phyloP scores from a whole-genome alignment of 495 filamentous ascomycete genomes.

The Neurospora hispaniola region DNA sequence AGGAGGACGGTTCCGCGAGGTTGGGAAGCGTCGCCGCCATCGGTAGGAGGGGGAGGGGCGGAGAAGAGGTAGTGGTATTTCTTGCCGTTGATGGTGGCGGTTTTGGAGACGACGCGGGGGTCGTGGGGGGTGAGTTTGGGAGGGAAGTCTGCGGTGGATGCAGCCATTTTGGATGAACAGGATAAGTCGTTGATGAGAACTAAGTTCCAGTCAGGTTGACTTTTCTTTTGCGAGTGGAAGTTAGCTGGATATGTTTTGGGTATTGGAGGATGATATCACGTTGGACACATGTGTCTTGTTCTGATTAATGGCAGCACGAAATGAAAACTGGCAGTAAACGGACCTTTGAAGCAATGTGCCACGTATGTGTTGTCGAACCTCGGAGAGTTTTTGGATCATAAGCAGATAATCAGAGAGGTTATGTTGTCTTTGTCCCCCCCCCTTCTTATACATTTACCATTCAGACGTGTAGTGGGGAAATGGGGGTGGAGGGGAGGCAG shows the following conservation, averaged over 20 bases:
- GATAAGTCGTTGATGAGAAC: not conserved
- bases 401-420: not conserved
- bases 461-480: not conserved
- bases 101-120: slow-evolving; percentile 50
- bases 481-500: not conserved
- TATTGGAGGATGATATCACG: not conserved
- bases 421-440: not conserved
- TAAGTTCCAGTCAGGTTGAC: not conserved
- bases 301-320: not conserved
- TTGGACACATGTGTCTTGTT: not conserved
- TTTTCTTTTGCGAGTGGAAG: not conserved
- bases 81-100: slow-evolving; percentile 48
- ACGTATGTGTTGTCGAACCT: not conserved
- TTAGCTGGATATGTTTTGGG: not conserved
- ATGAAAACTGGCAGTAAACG: not conserved
- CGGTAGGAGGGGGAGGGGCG: slow-evolving; percentile 37
- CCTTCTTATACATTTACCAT: not conserved
- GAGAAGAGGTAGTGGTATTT: slow-evolving; percentile 64
- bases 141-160: slow-evolving; percentile 30
- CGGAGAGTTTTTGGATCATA: not conserved
- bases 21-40: slow-evolving; percentile 15
- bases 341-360: not conserved
- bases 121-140: slow-evolving; percentile 50
- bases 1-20: slow-evolving; percentile 54
- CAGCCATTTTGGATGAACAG: slow-evolving; percentile 2